These are phyloP conservation scores for Chlorella sp. DNA, from an alignment of 139 green algal genomes.

Conservation along the genomic window DNA sequence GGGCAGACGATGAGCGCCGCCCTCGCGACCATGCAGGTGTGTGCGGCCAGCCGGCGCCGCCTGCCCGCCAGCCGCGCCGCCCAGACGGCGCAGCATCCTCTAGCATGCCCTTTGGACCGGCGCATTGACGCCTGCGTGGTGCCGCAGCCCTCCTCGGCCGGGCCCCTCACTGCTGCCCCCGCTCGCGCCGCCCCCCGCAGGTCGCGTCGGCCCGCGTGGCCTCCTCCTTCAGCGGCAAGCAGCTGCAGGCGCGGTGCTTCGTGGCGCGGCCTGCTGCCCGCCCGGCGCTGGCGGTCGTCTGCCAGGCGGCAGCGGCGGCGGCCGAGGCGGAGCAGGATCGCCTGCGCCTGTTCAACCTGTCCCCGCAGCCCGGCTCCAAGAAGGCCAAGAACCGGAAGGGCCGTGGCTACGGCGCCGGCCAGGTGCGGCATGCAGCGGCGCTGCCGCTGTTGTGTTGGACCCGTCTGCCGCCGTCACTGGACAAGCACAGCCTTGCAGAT, in stretches of 20 bases:
- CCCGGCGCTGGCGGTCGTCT: not conserved
- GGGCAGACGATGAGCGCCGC: too few species aligned
- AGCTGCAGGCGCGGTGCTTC: constrained; percentile 14
- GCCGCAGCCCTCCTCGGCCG: not conserved
- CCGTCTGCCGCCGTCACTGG: too few species aligned
- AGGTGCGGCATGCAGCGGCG: constrained; percentile 60
- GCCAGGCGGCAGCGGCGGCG: not conserved
- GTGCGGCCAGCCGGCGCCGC: too few species aligned
- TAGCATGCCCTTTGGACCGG: too few species aligned
- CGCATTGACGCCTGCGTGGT: not conserved
- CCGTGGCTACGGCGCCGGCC: constrained; percentile 89
- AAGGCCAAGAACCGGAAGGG: constrained; percentile 88
- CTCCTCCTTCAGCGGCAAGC: constrained; percentile 36
- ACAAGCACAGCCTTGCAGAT: too few species aligned
- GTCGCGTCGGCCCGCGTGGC: not conserved
- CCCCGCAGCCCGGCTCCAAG: constrained; percentile 81
- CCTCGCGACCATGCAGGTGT: not conserved
- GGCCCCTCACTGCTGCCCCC: too few species aligned
- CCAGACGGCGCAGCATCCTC: too few species aligned
- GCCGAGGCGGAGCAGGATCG: constrained; percentile 32
- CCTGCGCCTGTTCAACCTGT: constrained; percentile 89
- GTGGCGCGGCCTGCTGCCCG: not conserved
- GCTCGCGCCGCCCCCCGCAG: constrained; percentile 12
- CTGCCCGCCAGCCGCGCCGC: too few species aligned
- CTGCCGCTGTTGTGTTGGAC: not conserved